Evolutionary conservation across 306 rosid genomes (phyloP), one percentile per base, ranked within the genome.

Genomic region (Medicago lupulina): DNA sequence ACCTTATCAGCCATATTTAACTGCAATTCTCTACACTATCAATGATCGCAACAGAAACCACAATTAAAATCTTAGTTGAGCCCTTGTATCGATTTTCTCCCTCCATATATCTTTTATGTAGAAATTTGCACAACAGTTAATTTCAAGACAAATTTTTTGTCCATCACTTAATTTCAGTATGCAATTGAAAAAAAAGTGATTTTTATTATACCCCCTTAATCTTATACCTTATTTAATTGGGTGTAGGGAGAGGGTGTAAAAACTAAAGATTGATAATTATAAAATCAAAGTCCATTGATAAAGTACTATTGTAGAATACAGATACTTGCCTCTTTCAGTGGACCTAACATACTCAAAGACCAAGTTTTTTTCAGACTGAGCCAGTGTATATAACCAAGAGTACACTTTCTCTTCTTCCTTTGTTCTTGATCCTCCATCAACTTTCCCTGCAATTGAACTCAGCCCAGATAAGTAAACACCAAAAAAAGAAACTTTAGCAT

Each of bases 321-420:
- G 44, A 79, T 6, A 70, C 85, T 82, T 53, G 81, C 97, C 97
- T 81, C 96, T 87, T 81, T 92, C 97, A 0, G 97, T 92, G 81
- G 97, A 92, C 34, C 69, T 84, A 83, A 92, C 97, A 54, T 92
- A 92, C 80, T 92, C 97, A 39, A 79, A 92, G 77, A 65, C 93
- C 87, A 92, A 15, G 65, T 90, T 47, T 78, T 82, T 89, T 1
- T 90, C 81, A 15, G 97, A 82, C 34, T 70, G 90, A 8, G 97
- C 93, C 90, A 92, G 80, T 19, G 93, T 62, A 64, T 92, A 90
- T 67, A 92, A 47, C 97, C 97, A 92, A 62, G 92, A 84, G 71
- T 76, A 85, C 1, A 92, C 89, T 75, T 79, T 90, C 76, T 92
- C 92, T 82, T 92, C 97, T 76, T 83, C 96, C 81, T 89, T 87